A percentile compares a stretch with the other conserved stretches of the same genome.
Conservation (phyloP, 2,329 filamentous ascomycete species). For the Capronia americana region DNA sequence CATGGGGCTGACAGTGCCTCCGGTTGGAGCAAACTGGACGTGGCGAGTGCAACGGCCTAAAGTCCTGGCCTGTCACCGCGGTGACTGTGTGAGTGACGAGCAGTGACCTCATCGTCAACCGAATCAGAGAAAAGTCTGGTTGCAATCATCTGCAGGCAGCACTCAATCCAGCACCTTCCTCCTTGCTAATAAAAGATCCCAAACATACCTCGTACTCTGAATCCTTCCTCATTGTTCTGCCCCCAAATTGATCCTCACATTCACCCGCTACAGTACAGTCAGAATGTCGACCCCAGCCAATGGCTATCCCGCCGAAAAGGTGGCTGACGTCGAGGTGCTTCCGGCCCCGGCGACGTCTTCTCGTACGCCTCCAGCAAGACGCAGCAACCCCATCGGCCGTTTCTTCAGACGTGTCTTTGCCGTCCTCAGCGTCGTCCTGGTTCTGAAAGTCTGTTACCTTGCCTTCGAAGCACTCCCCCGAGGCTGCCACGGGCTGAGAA, state of each 20-base stretch:
- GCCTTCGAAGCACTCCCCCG: conserved; percentile 8
- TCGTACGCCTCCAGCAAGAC: conserved; percentile 4
- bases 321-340: conserved; percentile 17
- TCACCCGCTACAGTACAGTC: neutral
- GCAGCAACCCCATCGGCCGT: conserved; percentile 10
- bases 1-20: neutral
- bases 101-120: neutral
- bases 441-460: conserved; percentile 15
- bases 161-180: neutral
- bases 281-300: conserved; percentile 17
- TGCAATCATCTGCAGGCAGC: conserved; percentile 7
- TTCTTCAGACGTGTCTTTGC: conserved; percentile 13
- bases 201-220: neutral
- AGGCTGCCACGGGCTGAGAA: conserved; percentile 23
- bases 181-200: neutral
- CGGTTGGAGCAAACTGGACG: neutral
- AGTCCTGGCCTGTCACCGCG: neutral
- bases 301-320: conserved; percentile 16
- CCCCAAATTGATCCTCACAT: neutral
- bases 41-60: neutral
- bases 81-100: neutral
- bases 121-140: no score
- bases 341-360: conserved; percentile 17
- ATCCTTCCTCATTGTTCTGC: neutral
- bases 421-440: conserved; percentile 16